Conservation (phyloP, 768 basidiomycete genomes). For the Harrya chromipes region DNA sequence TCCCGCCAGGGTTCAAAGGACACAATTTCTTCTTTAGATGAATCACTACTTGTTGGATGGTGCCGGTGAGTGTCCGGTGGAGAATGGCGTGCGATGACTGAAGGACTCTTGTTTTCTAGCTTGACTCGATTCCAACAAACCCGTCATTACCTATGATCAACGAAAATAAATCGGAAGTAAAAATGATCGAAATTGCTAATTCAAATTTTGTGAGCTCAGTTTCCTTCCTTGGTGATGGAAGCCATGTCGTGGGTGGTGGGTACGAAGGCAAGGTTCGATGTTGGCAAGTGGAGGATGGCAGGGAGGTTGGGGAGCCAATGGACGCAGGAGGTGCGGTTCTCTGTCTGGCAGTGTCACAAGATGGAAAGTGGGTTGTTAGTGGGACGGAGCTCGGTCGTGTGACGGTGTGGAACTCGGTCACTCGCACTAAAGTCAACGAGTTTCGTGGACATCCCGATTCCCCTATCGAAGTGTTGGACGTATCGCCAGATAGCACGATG, state of each 20-base stretch:
- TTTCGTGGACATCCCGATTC: background rate
- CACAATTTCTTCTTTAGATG: no score
- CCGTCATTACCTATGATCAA: no score
- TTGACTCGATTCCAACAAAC: no score
- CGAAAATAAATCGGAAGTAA: no score
- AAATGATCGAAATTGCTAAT: no score
- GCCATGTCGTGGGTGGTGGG: constrained; percentile 4
- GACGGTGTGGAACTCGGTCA: background rate
- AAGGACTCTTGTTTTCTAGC: no score
- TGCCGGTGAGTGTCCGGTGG: no score
- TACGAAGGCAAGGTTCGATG: constrained; percentile 2
- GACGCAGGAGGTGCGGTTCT: background rate
- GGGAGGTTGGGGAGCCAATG: constrained; percentile 1
- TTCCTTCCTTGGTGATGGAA: constrained; percentile 8
- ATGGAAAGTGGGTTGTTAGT: background rate
- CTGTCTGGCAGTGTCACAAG: background rate
- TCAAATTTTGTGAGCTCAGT: background rate
- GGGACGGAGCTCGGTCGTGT: background rate
- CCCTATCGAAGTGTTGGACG: background rate
- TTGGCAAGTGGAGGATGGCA: constrained; percentile 6
- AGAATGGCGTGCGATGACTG: no score
- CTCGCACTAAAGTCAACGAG: background rate
- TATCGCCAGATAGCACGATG: background rate
- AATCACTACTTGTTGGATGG: no score
- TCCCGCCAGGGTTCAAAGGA: no score